Conservation (phyloP, 371 early-diverging fungal species). For the Syncephalastrum racemosum region DNA sequence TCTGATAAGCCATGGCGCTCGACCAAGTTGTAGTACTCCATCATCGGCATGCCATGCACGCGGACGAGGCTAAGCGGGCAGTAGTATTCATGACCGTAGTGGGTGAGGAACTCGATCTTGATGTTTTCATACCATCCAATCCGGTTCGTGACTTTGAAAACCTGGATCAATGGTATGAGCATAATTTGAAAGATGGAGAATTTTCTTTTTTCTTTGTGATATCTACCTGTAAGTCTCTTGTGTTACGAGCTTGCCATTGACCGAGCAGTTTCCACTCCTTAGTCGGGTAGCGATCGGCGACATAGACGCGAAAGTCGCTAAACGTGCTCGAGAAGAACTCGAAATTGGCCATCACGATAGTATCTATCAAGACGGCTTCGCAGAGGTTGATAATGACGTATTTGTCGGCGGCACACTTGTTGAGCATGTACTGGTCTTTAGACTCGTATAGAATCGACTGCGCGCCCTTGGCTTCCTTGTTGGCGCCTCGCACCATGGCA, state of each 20-base stretch:
- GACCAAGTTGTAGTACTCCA: conserved; percentile 81
- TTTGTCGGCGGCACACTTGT: conserved; percentile 78
- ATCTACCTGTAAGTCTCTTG: conserved; percentile 79
- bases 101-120: conserved; percentile 83
- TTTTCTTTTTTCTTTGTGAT: background rate
- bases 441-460: conserved; percentile 83
- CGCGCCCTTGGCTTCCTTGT: conserved; percentile 81
- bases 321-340: conserved; percentile 97
- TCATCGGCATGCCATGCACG: conserved; percentile 90
- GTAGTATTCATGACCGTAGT: conserved; percentile 91
- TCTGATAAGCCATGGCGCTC: conserved; percentile 43
- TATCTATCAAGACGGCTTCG: conserved; percentile 89
- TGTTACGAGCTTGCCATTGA: conserved; percentile 79
- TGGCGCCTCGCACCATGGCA: conserved; percentile 81
- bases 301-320: conserved; percentile 80
- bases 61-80: conserved; percentile 89
- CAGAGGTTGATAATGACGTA: conserved; percentile 93
- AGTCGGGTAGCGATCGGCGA: conserved; percentile 83
- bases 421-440: conserved; percentile 94
- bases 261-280: conserved; percentile 82
- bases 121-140: conserved; percentile 83
- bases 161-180: conserved; percentile 32
- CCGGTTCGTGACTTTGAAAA: conserved; percentile 75
- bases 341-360: conserved; percentile 88
- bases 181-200: conserved; percentile 1